Conservation (phyloP, 345 rosid genomes). For the Salix suchowensis region DNA sequence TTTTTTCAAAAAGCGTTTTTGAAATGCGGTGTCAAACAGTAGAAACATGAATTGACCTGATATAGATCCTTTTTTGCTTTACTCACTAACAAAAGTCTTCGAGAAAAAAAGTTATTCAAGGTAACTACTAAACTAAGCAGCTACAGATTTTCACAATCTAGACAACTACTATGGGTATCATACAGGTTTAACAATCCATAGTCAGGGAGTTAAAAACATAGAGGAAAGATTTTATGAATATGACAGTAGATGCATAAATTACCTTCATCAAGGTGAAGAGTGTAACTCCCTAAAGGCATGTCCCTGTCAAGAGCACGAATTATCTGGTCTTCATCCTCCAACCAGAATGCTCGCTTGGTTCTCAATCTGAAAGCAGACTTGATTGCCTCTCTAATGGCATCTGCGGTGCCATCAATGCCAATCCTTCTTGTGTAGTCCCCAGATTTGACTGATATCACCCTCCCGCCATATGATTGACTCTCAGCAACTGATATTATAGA, state of each 20-base stretch:
- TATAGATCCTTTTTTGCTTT: not conserved
- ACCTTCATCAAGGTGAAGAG: conserved; percentile 90
- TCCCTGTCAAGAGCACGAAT: conserved; percentile 81
- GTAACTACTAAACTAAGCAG: not conserved
- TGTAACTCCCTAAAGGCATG: conserved; percentile 91
- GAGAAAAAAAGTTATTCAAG: not conserved
- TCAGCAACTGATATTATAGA: conserved; percentile 49
- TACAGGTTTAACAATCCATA: not conserved
- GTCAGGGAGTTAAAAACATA: not conserved
- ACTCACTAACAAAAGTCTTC: not conserved
- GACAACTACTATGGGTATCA: not conserved
- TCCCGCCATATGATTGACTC: conserved; percentile 72
- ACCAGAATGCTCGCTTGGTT: conserved; percentile 89
- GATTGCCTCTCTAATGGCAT: conserved; percentile 86
- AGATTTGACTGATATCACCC: conserved; percentile 83
- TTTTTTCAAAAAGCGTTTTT: no score
- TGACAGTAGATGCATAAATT: conserved; percentile 10
- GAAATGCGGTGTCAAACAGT: no score
- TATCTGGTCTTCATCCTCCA: conserved; percentile 93
- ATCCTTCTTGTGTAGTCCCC: conserved; percentile 89
- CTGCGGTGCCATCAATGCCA: conserved; percentile 79
- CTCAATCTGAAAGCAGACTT: conserved; percentile 80
- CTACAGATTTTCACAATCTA: not conserved
- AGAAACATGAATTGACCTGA: not conserved
- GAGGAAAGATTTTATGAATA: not conserved